phyloP scores from a whole-genome alignment of 805 yeast species.

The Saccharomyces mikatae region DNA sequence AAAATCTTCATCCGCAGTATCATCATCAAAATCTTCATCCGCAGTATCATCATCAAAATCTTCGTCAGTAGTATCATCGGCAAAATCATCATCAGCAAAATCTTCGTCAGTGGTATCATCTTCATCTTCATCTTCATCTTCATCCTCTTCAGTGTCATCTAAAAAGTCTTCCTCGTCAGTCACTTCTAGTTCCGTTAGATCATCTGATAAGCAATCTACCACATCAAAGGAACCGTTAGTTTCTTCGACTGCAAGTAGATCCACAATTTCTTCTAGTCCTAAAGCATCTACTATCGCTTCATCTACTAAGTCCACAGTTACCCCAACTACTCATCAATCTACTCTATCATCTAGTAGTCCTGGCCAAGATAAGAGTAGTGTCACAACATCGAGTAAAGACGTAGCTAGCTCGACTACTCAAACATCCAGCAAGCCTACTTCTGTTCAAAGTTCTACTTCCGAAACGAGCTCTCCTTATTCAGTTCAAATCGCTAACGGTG shows the following conservation, averaged over 20 bases:
- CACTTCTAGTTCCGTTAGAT: neutral
- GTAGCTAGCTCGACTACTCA: neutral
- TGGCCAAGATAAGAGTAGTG: neutral
- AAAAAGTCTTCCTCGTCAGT: neutral
- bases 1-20: neutral
- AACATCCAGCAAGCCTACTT: neutral
- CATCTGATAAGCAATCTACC: neutral
- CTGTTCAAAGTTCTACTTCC: neutral
- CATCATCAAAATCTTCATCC: slow-evolving; percentile 7
- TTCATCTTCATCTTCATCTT: slow-evolving; percentile 5
- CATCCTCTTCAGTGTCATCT: slow-evolving; percentile 3
- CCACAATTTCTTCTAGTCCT: slow-evolving; percentile 7
- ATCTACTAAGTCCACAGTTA: slow-evolving; percentile 6
- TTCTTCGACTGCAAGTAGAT: slow-evolving; percentile 7
- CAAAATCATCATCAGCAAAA: slow-evolving; percentile 5
- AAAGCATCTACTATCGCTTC: slow-evolving; percentile 10
- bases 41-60: slow-evolving; percentile 4
- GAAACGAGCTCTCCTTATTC: neutral
- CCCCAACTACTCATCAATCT: slow-evolving; percentile 2
- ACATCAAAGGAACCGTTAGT: neutral
- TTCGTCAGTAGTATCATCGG: slow-evolving; percentile 5
- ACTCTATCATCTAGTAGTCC: neutral
- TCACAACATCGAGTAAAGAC: neutral
- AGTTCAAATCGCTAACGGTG: neutral
- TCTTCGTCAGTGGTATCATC: slow-evolving; percentile 5